Base-by-base conservation (phyloP, 768 basidiomycete genomes). In the Panaeolus papilionaceus region DNA sequence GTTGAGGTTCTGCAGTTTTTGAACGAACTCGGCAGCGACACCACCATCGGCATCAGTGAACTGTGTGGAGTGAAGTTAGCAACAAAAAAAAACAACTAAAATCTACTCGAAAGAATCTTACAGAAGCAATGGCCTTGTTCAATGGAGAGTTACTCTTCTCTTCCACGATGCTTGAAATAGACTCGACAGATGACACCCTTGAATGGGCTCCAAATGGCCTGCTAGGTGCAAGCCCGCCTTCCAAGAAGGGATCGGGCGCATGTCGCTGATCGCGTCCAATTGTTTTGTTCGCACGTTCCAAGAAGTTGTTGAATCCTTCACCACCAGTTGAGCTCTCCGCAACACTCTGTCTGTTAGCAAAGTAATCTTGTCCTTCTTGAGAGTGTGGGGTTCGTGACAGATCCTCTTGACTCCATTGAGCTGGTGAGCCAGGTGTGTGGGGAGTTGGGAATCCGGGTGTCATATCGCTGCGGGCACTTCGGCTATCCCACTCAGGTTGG, bases 31-130 rank as follows among this genome's bases (percentile, higher is more conserved):
- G 40, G 91, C 87, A 10, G 95, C 92, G 62, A 98, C 95, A 61
- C 94, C 94, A 40, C 96, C 96, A 76, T 97, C 95, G 0, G 93
- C 85, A 77, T 97, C 96, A 23, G 96, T 97, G 79, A 98, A 98
- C 92, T 95, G 63, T 12, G 64, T 39, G 37, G 45, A n/a, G 9
- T 63, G 61, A 47, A 23, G 66, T 65, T 62, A 66, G 28, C 45
- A 62, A 33, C 33, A 67, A 61, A 42, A 20, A 20, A 63, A 23
- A 26, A 39, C 2, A 38, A 42, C 18, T 0, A 6, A 44, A 0
- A 44, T 44, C 16, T 42, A 47, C 47, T 28, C 51, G 33, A 38
- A 44, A 39, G 14, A 16, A 20, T 79, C 87, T 71, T 73, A 95
- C 93, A 68, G 94, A 91, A 64, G 91, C 91, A 73, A 95, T 94